These are phyloP conservation scores for Neurospora sp. DNA, from an alignment of 2,329 filamentous ascomycete species.

Conservation along the genomic window DNA sequence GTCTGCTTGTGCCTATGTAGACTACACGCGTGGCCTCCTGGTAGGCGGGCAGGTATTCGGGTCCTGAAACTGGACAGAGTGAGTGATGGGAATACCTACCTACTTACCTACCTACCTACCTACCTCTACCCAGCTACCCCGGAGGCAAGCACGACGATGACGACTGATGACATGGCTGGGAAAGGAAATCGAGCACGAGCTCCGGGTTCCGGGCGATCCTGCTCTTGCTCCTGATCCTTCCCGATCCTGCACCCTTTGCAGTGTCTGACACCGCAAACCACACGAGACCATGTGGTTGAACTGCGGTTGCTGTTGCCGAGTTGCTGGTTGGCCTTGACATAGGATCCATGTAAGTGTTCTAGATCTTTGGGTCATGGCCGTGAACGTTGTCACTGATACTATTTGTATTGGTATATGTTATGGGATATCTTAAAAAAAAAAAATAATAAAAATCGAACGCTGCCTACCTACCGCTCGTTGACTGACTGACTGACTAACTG, in stretches of 20 bases:
- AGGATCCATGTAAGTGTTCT: background rate
- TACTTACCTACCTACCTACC: too few relatives aligned
- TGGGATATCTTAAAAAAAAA: background rate
- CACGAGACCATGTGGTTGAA: background rate
- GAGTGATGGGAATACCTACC: background rate
- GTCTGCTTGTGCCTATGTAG: too few relatives aligned
- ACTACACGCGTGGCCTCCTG: background rate
- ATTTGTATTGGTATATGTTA: background rate
- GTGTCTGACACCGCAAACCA: background rate
- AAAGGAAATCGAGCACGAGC: background rate
- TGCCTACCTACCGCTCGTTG: background rate
- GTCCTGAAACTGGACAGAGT: background rate
- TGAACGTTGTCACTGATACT: background rate
- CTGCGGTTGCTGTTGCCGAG: background rate
- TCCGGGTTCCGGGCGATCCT: background rate
- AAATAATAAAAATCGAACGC: background rate
- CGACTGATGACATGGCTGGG: background rate
- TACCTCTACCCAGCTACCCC: too few relatives aligned
- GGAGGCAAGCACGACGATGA: background rate
- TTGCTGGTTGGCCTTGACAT: background rate
- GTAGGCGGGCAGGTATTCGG: background rate
- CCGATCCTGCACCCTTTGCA: background rate
- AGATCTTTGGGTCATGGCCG: background rate
- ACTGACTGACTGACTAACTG: background rate
- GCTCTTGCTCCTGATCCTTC: background rate